Evolutionary conservation across 2,329 filamentous ascomycete genomes (phyloP).

Genomic region (Plectosphaerella cucumerina): DNA sequence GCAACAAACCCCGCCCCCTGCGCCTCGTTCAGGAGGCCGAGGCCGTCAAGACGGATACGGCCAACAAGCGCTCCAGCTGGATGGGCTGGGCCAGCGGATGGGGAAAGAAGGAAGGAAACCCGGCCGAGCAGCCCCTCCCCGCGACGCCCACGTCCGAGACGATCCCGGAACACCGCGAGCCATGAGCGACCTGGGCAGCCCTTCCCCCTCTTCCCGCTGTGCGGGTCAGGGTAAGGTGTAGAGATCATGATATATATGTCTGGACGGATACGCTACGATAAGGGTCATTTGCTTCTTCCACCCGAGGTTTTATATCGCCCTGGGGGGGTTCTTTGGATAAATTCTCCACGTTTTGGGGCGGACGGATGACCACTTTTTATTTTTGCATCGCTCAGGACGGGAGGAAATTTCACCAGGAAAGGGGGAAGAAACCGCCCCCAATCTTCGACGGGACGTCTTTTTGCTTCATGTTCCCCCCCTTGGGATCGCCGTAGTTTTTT

Average conservation of each 20-base stretch:
- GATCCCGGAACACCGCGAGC: slow-evolving; percentile 10
- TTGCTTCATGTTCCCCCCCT: no score
- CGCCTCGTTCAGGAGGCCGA: slow-evolving; percentile 79
- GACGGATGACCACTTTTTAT: no score
- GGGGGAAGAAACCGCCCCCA: no score
- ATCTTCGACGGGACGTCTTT: no score
- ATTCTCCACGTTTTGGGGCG: no score
- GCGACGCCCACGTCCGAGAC: slow-evolving; percentile 2
- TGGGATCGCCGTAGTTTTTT: no score
- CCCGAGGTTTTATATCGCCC: no score
- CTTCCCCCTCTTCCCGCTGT: background rate
- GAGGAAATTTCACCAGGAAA: no score
- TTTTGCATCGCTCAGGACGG: no score
- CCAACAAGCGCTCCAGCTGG: slow-evolving; percentile 61
- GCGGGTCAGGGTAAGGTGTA: background rate
- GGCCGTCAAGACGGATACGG: slow-evolving; percentile 38
- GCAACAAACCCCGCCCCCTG: slow-evolving; percentile 77
- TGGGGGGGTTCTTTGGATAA: no score
- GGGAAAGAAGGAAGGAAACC: slow-evolving; percentile 43
- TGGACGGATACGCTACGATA: background rate
- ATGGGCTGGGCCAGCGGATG: slow-evolving; percentile 51
- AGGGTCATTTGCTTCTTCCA: no score
- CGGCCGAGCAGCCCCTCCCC: slow-evolving; percentile 10
- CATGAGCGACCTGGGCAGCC: no score
- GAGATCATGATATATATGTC: background rate